Conservation (phyloP, 2,329 filamentous ascomycete genomes). For the Verticillium albo-atrum region DNA sequence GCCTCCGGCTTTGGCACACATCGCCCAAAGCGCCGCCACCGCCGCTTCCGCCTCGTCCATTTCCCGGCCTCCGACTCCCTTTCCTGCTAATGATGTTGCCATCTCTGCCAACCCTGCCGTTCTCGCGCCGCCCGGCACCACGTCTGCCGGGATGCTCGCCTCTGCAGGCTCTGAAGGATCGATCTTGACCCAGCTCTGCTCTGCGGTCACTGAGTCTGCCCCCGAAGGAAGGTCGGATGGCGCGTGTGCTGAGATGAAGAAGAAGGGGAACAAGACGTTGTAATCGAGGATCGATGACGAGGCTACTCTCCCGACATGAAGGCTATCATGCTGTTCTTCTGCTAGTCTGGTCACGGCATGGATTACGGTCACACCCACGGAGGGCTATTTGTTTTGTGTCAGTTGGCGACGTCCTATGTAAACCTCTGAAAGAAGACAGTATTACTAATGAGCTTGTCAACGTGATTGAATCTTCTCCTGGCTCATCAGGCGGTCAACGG, state of each 20-base stretch:
- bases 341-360: too few relatives aligned
- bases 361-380: too few relatives aligned
- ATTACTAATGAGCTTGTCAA: too few relatives aligned
- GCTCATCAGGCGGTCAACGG: too few relatives aligned
- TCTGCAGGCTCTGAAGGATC: background rate
- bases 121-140: background rate
- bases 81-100: background rate
- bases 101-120: background rate
- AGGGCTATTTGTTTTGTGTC: too few relatives aligned
- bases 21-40: background rate
- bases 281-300: too few relatives aligned
- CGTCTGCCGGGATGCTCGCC: background rate
- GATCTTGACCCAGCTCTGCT: background rate
- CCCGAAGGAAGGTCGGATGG: background rate
- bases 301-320: too few relatives aligned
- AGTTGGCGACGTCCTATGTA: too few relatives aligned
- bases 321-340: too few relatives aligned
- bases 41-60: background rate
- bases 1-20: background rate
- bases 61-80: background rate
- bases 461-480: too few relatives aligned
- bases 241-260: background rate
- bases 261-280: background rate
- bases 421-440: too few relatives aligned
- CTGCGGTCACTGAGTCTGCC: background rate